phyloP scores from a whole-genome alignment of 768 basidiomycete genomes.

The Termitomyces sp. region DNA sequence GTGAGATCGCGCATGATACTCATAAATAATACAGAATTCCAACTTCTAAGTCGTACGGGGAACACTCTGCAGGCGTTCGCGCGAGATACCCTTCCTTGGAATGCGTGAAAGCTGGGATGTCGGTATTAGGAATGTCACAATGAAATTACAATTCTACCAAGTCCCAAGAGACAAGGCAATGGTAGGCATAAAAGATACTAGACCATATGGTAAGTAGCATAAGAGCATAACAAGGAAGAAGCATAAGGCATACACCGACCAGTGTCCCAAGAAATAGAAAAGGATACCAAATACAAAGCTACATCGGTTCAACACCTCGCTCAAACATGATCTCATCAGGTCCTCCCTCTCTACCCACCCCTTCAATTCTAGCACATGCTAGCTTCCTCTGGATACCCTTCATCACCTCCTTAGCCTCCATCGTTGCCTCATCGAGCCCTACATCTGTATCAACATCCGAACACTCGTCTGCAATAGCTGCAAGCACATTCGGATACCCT shows the following conservation, averaged over 20 bases:
- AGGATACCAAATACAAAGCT: background rate
- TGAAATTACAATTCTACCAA: no score
- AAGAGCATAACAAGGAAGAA: background rate
- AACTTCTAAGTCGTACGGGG: no score
- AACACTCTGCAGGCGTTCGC: no score
- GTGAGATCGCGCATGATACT: no score
- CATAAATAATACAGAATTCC: no score
- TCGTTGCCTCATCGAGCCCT: constrained; percentile 13
- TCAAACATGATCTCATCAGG: constrained; percentile 3
- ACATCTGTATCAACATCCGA: constrained; percentile 7
- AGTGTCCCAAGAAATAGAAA: background rate
- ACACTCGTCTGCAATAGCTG: background rate
- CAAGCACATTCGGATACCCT: constrained; percentile 11
- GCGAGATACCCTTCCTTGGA: no score
- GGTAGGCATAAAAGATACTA: background rate
- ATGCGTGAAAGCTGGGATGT: no score
- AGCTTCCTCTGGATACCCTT: constrained; percentile 4
- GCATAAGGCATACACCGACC: background rate
- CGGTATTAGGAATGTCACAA: no score
- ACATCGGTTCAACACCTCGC: background rate
- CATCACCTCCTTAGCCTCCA: constrained; percentile 13
- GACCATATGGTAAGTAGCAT: background rate
- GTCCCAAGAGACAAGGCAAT: no score
- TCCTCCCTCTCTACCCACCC: background rate
- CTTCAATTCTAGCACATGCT: constrained; percentile 8